Percentiles rank a stretch among this genome's conserved stretches.
These are phyloP conservation scores for Phytophthora constricta DNA, from an alignment of 352 stramenopile species.

Conservation along the genomic window DNA sequence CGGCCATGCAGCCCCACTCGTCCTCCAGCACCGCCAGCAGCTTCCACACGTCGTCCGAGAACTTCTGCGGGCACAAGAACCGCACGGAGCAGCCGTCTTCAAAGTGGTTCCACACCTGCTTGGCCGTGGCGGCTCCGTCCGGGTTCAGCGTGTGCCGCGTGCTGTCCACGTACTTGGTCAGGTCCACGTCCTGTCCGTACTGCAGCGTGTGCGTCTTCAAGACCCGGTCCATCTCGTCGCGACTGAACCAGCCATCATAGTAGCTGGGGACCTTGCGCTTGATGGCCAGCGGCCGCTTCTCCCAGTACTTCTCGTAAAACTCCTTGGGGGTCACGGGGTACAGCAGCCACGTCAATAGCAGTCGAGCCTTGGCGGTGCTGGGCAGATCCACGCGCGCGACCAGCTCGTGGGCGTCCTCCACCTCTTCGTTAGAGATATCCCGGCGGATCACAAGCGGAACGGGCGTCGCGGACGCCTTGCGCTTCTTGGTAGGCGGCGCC, in stretches of 20 bases:
- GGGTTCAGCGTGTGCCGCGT: conserved; percentile 77
- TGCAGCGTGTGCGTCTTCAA: conserved; percentile 77
- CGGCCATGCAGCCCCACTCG: conserved; percentile 95
- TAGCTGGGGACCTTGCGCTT: conserved; percentile 69
- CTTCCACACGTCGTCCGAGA: conserved; percentile 84
- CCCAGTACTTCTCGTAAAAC: conserved; percentile 95
- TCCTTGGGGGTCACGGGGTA: conserved; percentile 81
- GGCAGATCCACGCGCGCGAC: conserved; percentile 64
- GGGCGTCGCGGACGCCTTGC: conserved; percentile 41
- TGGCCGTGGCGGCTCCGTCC: conserved; percentile 54
- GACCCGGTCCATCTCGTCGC: conserved; percentile 75
- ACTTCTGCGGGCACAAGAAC: conserved; percentile 94
- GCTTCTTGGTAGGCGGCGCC: conserved; percentile 57
- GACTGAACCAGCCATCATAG: conserved; percentile 86
- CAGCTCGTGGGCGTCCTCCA: conserved; percentile 65
- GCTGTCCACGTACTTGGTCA: conserved; percentile 90
- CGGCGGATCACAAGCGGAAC: conserved; percentile 51
- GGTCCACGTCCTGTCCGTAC: conserved; percentile 84
- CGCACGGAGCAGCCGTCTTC: conserved; percentile 91
- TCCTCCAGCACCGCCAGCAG: conserved; percentile 94
- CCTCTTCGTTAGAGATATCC: conserved; percentile 52
- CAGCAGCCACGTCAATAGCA: conserved; percentile 89
- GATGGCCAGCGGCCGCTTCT: conserved; percentile 91
- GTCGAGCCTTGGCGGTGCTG: conserved; percentile 69
- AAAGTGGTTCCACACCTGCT: conserved; percentile 85